Conservation (phyloP, 2,329 filamentous ascomycete species). For the Colletotrichum coccodes region DNA sequence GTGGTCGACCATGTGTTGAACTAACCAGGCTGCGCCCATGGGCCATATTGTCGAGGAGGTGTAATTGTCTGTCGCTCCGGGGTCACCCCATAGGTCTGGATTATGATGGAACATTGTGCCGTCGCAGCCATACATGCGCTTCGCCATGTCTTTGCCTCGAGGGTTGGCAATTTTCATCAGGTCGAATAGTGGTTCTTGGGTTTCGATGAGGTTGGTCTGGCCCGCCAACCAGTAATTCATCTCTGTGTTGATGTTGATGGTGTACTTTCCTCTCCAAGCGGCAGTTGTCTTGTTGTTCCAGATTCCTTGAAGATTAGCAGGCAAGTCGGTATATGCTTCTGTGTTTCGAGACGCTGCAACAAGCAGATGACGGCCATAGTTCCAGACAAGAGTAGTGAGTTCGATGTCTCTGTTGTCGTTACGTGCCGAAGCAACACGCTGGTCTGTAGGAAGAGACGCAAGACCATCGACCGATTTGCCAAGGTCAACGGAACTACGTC, state of each 20-base stretch:
- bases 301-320: conserved; percentile 47
- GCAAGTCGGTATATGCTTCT: conserved; percentile 35
- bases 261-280: conserved; percentile 54
- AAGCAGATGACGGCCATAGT: conserved; percentile 45
- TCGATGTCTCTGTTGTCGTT: conserved; percentile 38
- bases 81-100: conserved; percentile 51
- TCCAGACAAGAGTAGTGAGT: conserved; percentile 41
- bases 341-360: conserved; percentile 39
- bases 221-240: conserved; percentile 53
- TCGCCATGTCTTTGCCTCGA: conserved; percentile 45
- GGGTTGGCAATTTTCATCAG: conserved; percentile 43
- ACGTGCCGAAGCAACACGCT: conserved; percentile 27
- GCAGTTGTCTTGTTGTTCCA: conserved; percentile 45
- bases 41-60: conserved; percentile 45
- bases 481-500: conserved; percentile 35
- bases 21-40: conserved; percentile 51
- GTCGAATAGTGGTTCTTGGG: conserved; percentile 51
- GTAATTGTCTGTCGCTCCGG: conserved; percentile 46
- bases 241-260: conserved; percentile 54
- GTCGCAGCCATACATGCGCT: conserved; percentile 48
- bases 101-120: conserved; percentile 51
- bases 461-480: conserved; percentile 30
- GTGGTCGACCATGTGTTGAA: conserved; percentile 49
- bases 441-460: conserved; percentile 5
- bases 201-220: conserved; percentile 46